Evolutionary conservation across 2,329 filamentous ascomycete species (phyloP).

Genomic region (Fusarium bactridioides): DNA sequence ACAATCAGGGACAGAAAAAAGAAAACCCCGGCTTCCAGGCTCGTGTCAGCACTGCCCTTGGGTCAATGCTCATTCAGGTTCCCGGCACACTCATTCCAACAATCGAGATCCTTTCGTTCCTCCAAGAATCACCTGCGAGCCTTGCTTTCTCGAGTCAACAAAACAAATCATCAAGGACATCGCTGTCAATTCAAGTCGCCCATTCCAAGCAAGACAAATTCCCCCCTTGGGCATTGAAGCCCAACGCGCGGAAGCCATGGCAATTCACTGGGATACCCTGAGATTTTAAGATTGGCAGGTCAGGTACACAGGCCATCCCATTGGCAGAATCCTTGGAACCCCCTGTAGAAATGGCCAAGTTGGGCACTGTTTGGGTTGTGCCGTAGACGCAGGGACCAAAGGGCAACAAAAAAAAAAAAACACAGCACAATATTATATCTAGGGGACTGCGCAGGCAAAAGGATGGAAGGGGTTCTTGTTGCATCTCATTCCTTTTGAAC

Average conservation of each 20-base stretch:
- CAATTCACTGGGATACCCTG: conserved; percentile 26
- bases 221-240: conserved; percentile 27
- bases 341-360: conserved; percentile 15
- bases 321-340: conserved; percentile 15
- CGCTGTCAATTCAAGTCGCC: neutral
- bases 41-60: neutral
- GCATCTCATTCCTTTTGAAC: neutral
- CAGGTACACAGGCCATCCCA: conserved; percentile 6
- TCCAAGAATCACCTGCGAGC: neutral
- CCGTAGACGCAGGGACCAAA: neutral
- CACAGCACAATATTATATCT: conserved; percentile 15
- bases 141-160: neutral
- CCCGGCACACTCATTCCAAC: conserved; percentile 14
- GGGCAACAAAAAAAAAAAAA: neutral
- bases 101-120: conserved; percentile 13
- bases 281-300: conserved; percentile 29
- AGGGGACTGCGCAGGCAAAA: neutral
- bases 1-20: neutral
- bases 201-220: conserved; percentile 5
- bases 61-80: neutral
- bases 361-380: conserved; percentile 23
- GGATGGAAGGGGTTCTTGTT: neutral
- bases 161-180: neutral
- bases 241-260: conserved; percentile 6
- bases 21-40: neutral